phyloP scores from a whole-genome alignment of 768 basidiomycete genomes.

The Amanita polypyramis region DNA sequence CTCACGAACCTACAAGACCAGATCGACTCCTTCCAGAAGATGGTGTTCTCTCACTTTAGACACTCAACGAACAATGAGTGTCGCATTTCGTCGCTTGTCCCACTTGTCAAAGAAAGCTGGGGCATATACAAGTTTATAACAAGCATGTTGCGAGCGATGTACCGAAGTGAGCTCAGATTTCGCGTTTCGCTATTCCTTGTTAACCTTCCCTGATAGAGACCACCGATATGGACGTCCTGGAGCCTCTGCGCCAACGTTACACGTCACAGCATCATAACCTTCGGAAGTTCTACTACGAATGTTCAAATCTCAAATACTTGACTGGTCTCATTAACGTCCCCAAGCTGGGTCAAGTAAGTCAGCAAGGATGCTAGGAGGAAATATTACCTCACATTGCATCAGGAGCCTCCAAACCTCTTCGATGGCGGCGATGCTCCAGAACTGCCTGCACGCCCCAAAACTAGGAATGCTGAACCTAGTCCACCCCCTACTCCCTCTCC shows the following conservation, averaged over 20 bases:
- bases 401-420: constrained; percentile 95
- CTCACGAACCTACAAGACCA: constrained; percentile 98
- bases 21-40: constrained; percentile 97
- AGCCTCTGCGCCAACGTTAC: constrained; percentile 82
- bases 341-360: constrained; percentile 78
- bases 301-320: constrained; percentile 95
- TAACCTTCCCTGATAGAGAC: constrained; percentile 45
- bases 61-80: constrained; percentile 93
- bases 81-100: constrained; percentile 90
- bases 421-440: constrained; percentile 74
- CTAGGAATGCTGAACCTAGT: constrained; percentile 41
- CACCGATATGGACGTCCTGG: constrained; percentile 79
- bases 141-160: constrained; percentile 97
- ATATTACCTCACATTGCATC: constrained; percentile 3
- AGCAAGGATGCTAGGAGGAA: not conserved
- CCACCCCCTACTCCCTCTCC: constrained; percentile 67
- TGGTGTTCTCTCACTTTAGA: constrained; percentile 92
- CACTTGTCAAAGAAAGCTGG: constrained; percentile 98
- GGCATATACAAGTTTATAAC: constrained; percentile 99
- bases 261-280: constrained; percentile 86
- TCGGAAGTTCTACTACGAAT: constrained; percentile 98
- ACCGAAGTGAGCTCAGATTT: constrained; percentile 52
- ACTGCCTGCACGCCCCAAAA: constrained; percentile 73
- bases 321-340: constrained; percentile 98
- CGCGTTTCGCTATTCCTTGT: constrained; percentile 6